Percentiles rank a stretch among this genome's conserved stretches.
Evolutionary conservation across 305 asterid species (phyloP).

Genomic region (Solanum hybrid): DNA sequence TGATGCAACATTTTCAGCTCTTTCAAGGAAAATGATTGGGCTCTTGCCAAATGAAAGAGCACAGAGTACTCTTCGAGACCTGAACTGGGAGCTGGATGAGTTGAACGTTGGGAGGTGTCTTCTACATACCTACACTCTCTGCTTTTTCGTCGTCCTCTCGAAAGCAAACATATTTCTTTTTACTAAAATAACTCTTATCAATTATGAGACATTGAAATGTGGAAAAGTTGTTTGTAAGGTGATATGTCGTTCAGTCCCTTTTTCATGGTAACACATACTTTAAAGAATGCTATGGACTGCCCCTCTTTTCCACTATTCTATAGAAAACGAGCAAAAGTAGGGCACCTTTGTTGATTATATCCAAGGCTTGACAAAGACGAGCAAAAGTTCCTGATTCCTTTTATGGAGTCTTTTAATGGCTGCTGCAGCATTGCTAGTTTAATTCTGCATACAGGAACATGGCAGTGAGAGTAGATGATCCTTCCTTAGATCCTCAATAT

Average conservation of each 20-base stretch:
- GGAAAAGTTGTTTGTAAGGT: neutral
- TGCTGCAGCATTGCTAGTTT: neutral
- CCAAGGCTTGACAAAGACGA: neutral
- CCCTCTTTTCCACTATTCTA: neutral
- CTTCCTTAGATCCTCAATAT: neutral
- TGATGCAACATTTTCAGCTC: conserved; percentile 60
- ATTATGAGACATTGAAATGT: neutral
- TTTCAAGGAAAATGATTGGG: conserved; percentile 45
- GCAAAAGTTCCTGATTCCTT: neutral
- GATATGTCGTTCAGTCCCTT: neutral
- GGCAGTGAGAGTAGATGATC: neutral
- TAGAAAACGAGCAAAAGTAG: neutral
- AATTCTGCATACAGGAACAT: neutral
- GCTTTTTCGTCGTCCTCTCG: neutral
- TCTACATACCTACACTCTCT: neutral
- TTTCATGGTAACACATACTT: neutral
- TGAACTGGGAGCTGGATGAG: conserved; percentile 35
- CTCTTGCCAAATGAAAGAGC: conserved; percentile 44
- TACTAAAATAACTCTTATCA: neutral
- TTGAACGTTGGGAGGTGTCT: conserved; percentile 65
- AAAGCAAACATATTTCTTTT: neutral
- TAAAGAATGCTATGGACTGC: neutral
- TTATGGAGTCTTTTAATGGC: neutral
- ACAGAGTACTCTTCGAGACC: conserved; percentile 26
- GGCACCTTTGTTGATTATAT: neutral